phyloP scores from a whole-genome alignment of 2,329 filamentous ascomycete genomes.

The Scedosporium aurantiacum region DNA sequence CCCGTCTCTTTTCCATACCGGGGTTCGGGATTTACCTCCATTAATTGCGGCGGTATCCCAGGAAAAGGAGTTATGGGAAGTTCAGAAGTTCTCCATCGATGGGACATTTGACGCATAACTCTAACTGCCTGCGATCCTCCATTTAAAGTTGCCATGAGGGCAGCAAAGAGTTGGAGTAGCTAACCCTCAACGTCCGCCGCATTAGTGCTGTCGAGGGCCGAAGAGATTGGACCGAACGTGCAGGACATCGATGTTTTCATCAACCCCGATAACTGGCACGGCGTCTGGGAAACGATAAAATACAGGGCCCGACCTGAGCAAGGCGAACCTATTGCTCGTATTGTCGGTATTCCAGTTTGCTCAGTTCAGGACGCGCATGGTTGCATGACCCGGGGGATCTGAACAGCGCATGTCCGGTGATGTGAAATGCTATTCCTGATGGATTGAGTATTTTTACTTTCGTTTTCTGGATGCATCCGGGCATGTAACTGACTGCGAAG shows the following conservation, averaged over 20 bases:
- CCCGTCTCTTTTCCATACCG: too few relatives aligned
- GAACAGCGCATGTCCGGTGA: background rate
- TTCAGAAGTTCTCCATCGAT: too few relatives aligned
- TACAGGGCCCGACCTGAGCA: background rate
- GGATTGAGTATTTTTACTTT: too few relatives aligned
- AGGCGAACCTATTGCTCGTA: background rate
- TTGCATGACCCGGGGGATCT: background rate
- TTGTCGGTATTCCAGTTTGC: constrained; percentile 1
- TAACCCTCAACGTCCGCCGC: background rate
- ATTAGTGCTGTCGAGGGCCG: background rate
- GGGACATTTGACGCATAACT: too few relatives aligned
- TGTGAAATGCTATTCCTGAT: background rate
- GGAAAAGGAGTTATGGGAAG: too few relatives aligned
- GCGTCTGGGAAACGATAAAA: background rate
- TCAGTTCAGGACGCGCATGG: background rate
- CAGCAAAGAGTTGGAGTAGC: background rate
- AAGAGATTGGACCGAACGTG: background rate
- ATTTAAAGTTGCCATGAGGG: too few relatives aligned
- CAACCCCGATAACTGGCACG: background rate
- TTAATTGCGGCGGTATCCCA: too few relatives aligned
- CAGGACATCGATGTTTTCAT: background rate
- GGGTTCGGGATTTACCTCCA: too few relatives aligned
- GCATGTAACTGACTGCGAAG: too few relatives aligned
- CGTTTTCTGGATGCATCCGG: too few relatives aligned
- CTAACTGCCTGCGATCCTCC: too few relatives aligned